Evolutionary conservation across 805 yeast genomes (phyloP).

Genomic region (Yamadazyma sp.): DNA sequence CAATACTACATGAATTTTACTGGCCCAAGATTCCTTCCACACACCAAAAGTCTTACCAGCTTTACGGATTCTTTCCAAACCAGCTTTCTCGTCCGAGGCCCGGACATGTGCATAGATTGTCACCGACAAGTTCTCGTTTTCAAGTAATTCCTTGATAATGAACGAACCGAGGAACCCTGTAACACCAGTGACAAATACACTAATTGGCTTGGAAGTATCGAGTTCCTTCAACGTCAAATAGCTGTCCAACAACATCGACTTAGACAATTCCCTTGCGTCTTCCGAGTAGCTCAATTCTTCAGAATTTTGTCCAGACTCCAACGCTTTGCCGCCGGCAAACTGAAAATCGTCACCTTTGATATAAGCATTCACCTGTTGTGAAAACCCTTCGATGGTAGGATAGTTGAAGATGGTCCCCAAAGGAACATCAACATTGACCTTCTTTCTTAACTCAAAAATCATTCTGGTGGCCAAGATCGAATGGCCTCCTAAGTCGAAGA

Average conservation of each 20-base stretch:
- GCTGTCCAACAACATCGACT: conserved; percentile 37
- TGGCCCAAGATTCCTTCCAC: conserved; percentile 63
- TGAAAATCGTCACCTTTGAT: conserved; percentile 50
- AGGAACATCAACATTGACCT: conserved; percentile 77
- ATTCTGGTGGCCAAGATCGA: conserved; percentile 94
- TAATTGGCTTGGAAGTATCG: conserved; percentile 38
- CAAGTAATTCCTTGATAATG: conserved; percentile 72
- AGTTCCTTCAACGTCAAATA: conserved; percentile 46
- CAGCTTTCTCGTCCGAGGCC: conserved; percentile 67
- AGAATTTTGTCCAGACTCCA: conserved; percentile 23
- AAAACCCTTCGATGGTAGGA: conserved; percentile 81
- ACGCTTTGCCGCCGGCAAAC: conserved; percentile 28
- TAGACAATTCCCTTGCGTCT: conserved; percentile 64
- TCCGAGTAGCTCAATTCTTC: conserved; percentile 52
- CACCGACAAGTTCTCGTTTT: conserved; percentile 49
- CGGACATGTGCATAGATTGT: conserved; percentile 87
- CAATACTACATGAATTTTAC: conserved; percentile 65
- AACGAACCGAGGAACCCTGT: conserved; percentile 97
- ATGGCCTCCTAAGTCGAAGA: conserved; percentile 98
- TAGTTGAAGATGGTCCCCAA: conserved; percentile 85
- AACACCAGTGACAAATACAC: conserved; percentile 88
- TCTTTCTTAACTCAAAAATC: conserved; percentile 88
- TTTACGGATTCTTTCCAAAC: conserved; percentile 69
- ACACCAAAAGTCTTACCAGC: conserved; percentile 82
- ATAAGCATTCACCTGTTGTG: conserved; percentile 64